phyloP scores from a whole-genome alignment of 352 stramenopile genomes.

The Phytophthora brassicae region DNA sequence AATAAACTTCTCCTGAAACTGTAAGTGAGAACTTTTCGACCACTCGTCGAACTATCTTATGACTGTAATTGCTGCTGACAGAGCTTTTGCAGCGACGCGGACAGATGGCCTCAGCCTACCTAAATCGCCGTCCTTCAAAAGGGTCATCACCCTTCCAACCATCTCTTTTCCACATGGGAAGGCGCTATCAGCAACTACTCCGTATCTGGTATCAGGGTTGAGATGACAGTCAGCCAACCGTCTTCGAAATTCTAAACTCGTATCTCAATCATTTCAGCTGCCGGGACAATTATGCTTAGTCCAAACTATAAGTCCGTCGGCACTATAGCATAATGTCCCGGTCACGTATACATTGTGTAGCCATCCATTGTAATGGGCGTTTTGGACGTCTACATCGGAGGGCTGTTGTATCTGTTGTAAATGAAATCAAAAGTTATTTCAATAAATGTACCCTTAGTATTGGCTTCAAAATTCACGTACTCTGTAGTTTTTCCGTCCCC shows the following conservation, averaged over 20 bases:
- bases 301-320: constrained; percentile 16
- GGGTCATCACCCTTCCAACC: too few species aligned
- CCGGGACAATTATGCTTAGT: constrained; percentile 15
- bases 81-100: neutral
- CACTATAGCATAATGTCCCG: constrained; percentile 16
- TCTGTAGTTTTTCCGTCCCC: neutral
- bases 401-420: neutral
- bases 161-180: too few species aligned
- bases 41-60: neutral
- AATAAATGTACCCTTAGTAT: neutral
- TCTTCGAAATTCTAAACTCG: too few species aligned
- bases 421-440: neutral
- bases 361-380: constrained; percentile 2
- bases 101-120: neutral
- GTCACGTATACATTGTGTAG: constrained; percentile 10
- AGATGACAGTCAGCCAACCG: too few species aligned
- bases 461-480: neutral
- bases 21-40: too few species aligned
- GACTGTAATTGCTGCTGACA: neutral
- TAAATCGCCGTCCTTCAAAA: too few species aligned
- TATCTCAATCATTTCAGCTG: constrained; percentile 19
- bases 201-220: too few species aligned
- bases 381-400: neutral
- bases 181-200: too few species aligned
- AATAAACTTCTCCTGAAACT: too few species aligned